These are phyloP conservation scores for Cryptosporidium muris DNA, from an alignment of 169 alveolate species.

Conservation along the genomic window DNA sequence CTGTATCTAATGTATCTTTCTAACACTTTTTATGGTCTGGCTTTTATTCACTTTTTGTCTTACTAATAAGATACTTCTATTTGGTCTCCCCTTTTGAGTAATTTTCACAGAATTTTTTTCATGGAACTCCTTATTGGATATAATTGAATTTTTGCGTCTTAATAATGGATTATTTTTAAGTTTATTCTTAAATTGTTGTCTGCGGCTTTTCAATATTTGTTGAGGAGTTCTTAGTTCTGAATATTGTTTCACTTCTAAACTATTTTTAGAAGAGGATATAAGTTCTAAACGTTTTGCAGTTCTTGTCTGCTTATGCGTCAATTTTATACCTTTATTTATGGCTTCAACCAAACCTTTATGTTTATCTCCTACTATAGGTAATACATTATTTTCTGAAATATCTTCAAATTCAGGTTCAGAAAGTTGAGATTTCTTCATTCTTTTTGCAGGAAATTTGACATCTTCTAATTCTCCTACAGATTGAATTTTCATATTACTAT, in stretches of 20 bases:
- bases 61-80: slow-evolving; percentile 33
- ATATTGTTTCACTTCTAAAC: neutral
- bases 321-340: slow-evolving; percentile 66
- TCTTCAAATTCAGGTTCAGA: neutral
- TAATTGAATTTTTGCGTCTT: slow-evolving; percentile 20
- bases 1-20: too few relatives aligned
- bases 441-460: neutral
- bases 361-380: slow-evolving; percentile 15
- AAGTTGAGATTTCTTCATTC: neutral
- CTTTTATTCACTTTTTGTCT: neutral
- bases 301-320: slow-evolving; percentile 74
- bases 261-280: neutral
- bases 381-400: slow-evolving; percentile 3
- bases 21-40: too few relatives aligned
- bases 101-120: slow-evolving; percentile 40
- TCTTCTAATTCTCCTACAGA: slow-evolving; percentile 78
- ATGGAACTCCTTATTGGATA: slow-evolving; percentile 3
- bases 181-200: slow-evolving; percentile 2
- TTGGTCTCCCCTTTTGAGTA: slow-evolving; percentile 36
- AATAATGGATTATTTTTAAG: slow-evolving; percentile 41
- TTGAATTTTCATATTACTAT: slow-evolving; percentile 75
- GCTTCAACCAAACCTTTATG: slow-evolving; percentile 76
- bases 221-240: slow-evolving; percentile 44
- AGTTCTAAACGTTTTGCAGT: slow-evolving; percentile 34
- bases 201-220: slow-evolving; percentile 23